phyloP scores from a whole-genome alignment of 148 eudicot species.

The Vaccinium vitisidaea region DNA sequence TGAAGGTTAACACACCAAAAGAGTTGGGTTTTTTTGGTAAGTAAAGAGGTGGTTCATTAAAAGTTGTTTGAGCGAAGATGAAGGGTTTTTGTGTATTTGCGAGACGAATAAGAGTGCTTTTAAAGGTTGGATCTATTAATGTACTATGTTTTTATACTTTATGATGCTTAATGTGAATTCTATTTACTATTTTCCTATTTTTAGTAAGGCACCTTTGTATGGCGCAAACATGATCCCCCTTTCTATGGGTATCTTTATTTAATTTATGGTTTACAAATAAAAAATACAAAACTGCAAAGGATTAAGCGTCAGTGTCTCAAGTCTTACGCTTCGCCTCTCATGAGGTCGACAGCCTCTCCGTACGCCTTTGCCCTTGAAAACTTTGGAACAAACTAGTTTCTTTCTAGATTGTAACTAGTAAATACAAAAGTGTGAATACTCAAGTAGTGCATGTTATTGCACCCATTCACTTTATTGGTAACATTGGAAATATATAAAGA shows the following conservation, averaged over 20 bases:
- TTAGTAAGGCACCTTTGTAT: neutral
- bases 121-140: neutral
- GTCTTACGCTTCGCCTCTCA: too few relatives aligned
- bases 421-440: too few relatives aligned
- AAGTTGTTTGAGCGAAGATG: neutral
- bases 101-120: neutral
- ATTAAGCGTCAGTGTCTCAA: neutral
- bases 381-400: neutral
- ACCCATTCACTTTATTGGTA: neutral
- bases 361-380: neutral
- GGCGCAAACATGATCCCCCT: neutral
- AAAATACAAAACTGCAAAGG: neutral
- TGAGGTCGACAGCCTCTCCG: neutral
- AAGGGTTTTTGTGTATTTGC: neutral
- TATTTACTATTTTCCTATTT: too few relatives aligned
- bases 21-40: neutral
- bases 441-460: too few relatives aligned
- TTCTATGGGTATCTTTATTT: neutral
- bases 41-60: neutral
- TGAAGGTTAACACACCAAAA: neutral
- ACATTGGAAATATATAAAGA: too few relatives aligned
- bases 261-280: neutral
- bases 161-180: too few relatives aligned
- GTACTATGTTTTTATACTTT: too few relatives aligned
- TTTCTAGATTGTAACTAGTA: neutral